phyloP scores from a whole-genome alignment of 2,329 filamentous ascomycete species.

The Ophiobolus disseminans region DNA sequence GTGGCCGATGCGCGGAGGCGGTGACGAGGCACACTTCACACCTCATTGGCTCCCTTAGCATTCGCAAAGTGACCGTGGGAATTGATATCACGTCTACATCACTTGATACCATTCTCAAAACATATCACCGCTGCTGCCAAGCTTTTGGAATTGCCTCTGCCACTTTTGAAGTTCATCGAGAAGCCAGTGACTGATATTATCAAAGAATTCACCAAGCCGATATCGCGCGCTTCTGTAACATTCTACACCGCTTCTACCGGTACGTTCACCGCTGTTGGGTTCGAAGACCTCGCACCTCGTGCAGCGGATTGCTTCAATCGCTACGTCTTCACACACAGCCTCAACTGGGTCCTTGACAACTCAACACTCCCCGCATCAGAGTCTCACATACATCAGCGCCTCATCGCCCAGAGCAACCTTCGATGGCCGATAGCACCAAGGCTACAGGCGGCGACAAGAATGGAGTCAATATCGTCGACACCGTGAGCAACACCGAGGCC shows the following conservation, averaged over 20 bases:
- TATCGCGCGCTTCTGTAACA: neutral
- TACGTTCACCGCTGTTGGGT: neutral
- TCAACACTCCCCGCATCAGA: neutral
- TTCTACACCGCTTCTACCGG: neutral
- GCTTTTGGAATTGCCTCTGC: no score
- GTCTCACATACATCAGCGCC: neutral
- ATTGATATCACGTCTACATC: neutral
- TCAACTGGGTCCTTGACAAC: neutral
- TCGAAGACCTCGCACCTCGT: no score
- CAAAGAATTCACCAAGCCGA: neutral
- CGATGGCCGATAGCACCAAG: constrained; percentile 12
- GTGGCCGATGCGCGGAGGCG: constrained; percentile 8
- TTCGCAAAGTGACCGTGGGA: neutral
- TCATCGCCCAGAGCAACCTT: neutral
- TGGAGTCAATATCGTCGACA: neutral
- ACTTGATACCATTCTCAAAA: neutral
- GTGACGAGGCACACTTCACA: constrained; percentile 12
- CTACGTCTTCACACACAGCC: neutral
- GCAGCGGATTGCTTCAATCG: no score
- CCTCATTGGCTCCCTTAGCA: constrained; percentile 8
- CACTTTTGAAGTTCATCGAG: no score
- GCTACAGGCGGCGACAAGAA: neutral
- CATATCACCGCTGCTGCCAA: no score
- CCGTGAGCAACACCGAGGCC: neutral
- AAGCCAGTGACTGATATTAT: neutral